These are phyloP conservation scores for Dichomitus squalens DNA, from an alignment of 1,284 basidiomycete species.

Conservation along the genomic window DNA sequence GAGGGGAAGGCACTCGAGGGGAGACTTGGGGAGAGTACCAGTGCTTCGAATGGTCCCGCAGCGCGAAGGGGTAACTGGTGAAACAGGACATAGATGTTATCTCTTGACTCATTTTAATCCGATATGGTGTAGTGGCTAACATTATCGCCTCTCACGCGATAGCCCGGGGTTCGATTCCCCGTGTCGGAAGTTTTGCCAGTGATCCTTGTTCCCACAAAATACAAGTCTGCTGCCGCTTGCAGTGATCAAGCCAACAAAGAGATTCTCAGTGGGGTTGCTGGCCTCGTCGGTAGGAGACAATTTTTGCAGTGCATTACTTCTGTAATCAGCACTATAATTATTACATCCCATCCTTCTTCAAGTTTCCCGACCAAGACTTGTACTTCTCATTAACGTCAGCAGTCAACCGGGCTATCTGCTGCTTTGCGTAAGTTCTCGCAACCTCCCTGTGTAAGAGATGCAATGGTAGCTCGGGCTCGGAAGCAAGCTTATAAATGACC, in stretches of 20 bases:
- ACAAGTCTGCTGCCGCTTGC: no score
- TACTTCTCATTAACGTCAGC: conserved; percentile 11
- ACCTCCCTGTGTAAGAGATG: conserved; percentile 16
- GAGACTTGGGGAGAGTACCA: no score
- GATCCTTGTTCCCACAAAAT: no score
- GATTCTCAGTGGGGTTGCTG: no score
- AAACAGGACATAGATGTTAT: no score
- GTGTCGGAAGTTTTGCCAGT: conserved; percentile 19
- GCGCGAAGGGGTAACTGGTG: no score
- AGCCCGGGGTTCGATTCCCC: conserved; percentile 25
- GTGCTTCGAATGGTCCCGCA: no score
- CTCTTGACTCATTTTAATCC: background rate
- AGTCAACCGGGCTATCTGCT: conserved; percentile 2
- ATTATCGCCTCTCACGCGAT: conserved; percentile 26
- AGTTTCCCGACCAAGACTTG: conserved; percentile 18
- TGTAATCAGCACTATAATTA: no score
- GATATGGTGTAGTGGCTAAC: conserved; percentile 26
- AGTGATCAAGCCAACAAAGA: no score
- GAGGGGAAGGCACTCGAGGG: no score
- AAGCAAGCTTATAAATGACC: conserved; percentile 11
- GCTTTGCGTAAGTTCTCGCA: background rate
- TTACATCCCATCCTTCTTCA: background rate
- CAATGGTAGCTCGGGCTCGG: conserved; percentile 12
- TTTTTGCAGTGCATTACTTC: no score
- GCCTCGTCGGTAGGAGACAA: no score